A percentile compares a stretch with the other conserved stretches of the same genome.
Evolutionary conservation across 768 basidiomycete genomes (phyloP).

Genomic region (Boletus pseudo-olivaceus): DNA sequence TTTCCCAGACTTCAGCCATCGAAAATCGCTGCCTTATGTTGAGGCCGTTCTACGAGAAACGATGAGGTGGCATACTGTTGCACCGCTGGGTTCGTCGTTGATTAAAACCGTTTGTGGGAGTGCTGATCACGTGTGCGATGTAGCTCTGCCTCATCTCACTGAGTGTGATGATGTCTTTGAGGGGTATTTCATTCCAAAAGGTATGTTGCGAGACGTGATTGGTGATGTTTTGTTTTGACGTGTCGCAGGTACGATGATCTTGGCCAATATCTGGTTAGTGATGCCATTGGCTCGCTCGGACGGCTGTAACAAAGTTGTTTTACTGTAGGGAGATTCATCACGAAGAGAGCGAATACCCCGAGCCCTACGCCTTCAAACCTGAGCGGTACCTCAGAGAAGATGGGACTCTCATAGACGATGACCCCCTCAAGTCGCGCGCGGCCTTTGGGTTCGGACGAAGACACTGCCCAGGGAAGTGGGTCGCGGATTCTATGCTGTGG

Average conservation of each 20-base stretch:
- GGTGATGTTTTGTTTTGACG: slow-evolving; percentile 2
- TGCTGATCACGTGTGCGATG: slow-evolving; percentile 4
- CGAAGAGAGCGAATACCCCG: slow-evolving; percentile 27
- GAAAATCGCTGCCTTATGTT: slow-evolving; percentile 26
- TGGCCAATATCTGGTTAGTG: slow-evolving; percentile 30
- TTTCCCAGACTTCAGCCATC: slow-evolving; percentile 27
- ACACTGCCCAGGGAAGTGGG: slow-evolving; percentile 31
- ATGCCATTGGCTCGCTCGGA: background rate
- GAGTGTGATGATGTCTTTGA: slow-evolving; percentile 42
- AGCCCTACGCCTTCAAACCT: slow-evolving; percentile 25
- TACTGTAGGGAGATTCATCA: slow-evolving; percentile 28
- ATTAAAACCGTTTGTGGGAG: background rate
- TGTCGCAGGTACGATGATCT: slow-evolving; percentile 21
- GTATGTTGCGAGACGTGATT: slow-evolving; percentile 14
- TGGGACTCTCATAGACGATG: slow-evolving; percentile 20
- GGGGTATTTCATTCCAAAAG: slow-evolving; percentile 39
- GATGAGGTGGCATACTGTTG: slow-evolving; percentile 32
- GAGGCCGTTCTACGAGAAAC: slow-evolving; percentile 31
- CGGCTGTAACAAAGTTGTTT: background rate
- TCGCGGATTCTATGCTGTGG: slow-evolving; percentile 32
- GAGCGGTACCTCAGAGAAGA: slow-evolving; percentile 25
- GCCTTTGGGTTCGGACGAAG: slow-evolving; percentile 32
- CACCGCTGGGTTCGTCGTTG: slow-evolving; percentile 24
- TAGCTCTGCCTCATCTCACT: slow-evolving; percentile 30
- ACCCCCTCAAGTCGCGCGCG: slow-evolving; percentile 25